These are phyloP conservation scores for Boechera stricta DNA, from an alignment of 345 rosid genomes.

Conservation along the genomic window DNA sequence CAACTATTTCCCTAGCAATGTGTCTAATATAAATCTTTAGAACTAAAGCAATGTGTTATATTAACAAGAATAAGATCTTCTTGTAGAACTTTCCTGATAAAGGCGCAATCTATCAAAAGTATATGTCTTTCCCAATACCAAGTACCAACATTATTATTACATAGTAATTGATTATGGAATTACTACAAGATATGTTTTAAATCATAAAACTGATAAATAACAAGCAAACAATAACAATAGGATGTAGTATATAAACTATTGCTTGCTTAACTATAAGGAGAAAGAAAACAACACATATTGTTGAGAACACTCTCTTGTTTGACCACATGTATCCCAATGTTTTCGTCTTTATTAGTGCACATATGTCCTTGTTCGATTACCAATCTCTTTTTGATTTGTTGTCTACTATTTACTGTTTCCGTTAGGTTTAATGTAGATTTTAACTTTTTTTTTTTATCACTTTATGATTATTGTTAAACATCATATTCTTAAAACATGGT, in stretches of 20 bases:
- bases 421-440: background rate
- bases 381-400: background rate
- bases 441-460: background rate
- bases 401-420: background rate
- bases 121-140: no score
- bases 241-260: background rate
- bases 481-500: background rate
- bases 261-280: background rate
- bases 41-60: no score
- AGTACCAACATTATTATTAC: no score
- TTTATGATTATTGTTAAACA: background rate
- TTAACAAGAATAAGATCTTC: no score
- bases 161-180: no score
- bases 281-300: background rate
- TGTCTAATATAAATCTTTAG: no score
- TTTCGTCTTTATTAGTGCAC: background rate
- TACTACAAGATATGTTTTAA: no score
- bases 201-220: background rate
- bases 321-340: background rate
- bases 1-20: no score
- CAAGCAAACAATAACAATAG: background rate
- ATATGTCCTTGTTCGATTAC: background rate
- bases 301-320: constrained; percentile 21
- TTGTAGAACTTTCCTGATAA: no score
- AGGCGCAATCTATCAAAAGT: no score